Evolutionary conservation across 371 early-diverging fungal genomes (phyloP), one percentile per base, ranked within the genome.

Genomic region (Chytridium lagenaria): DNA sequence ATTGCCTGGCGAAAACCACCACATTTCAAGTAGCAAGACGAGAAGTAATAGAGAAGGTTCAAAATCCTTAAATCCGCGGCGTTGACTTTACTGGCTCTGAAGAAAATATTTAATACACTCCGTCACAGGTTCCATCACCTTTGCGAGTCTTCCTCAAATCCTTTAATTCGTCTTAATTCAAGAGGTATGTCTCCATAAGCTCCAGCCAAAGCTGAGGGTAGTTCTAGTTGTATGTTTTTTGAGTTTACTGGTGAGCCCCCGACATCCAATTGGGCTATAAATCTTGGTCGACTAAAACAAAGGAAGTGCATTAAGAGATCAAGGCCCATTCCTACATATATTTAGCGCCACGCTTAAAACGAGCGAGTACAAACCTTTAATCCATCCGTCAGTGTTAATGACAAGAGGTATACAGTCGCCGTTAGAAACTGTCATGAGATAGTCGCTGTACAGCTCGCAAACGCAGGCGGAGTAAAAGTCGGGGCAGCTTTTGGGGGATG

Each of bases 321-420:
- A 49, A 88, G 89, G 10, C 93, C 93, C 72, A 90, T 81, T 16
- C 81, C 83, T 83, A 33, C 22, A 70, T 12, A 10, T 5, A 5
- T 52, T 12, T 5, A n/a, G 7, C 7, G 26, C 12, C 12, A 52
- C 7, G 26, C 26, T 5, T 12, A 52, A 52, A 26, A 19, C 31
- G 33, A 39, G 5, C 2, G 68, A 12, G 12, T 26, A 80, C 63
- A 82, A 75, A 52, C 91, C 92, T 72, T 89, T 90, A 51, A 91
- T 81, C 93, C 94, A 94, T 19, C 95, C 95, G 52, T 90, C 89
- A 0, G 94, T 93, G 77, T 94, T 94, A 49, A 94, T 84, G 22
- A 94, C 86, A 19, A 93, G 23, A 22, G 94, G 95, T 26, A 92
- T 78, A 37, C 28, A 15, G 1, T 67, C n/a, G 30, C 44, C 28